Conservation (phyloP, 352 stramenopile species). For the Phytophthora kernoviae region DNA sequence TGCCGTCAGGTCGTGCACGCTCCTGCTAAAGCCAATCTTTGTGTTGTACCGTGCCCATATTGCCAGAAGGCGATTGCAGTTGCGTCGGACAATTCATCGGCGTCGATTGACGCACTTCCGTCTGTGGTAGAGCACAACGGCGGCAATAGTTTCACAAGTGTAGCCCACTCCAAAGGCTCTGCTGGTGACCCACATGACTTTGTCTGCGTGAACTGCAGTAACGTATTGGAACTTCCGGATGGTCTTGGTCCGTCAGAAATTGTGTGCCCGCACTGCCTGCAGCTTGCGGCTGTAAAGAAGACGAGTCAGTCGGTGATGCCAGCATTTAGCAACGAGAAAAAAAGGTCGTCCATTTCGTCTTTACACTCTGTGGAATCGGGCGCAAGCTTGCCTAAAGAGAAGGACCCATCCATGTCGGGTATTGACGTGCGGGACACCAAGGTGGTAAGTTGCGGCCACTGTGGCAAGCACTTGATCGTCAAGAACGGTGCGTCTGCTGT, state of each 20-base stretch:
- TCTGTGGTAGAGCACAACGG: conserved; percentile 32
- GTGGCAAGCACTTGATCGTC: conserved; percentile 83
- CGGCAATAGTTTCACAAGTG: conserved; percentile 9
- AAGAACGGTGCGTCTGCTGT: conserved; percentile 78
- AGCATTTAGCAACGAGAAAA: conserved; percentile 34
- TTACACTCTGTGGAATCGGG: conserved; percentile 39
- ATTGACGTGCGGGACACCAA: conserved; percentile 82
- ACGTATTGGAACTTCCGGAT: conserved; percentile 51
- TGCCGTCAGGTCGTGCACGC: conserved; percentile 61
- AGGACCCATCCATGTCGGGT: conserved; percentile 36
- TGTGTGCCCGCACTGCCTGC: conserved; percentile 69
- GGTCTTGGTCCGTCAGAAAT: conserved; percentile 54
- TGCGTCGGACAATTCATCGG: conserved; percentile 33
- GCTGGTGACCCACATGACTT: conserved; percentile 30
- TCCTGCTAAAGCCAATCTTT: conserved; percentile 29
- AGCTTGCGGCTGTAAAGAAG: conserved; percentile 57
- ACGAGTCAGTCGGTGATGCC: conserved; percentile 30
- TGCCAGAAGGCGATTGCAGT: conserved; percentile 52
- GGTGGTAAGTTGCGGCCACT: conserved; percentile 86
- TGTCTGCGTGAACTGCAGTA: conserved; percentile 64
- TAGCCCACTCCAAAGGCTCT: background rate
- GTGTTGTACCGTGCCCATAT: conserved; percentile 43
- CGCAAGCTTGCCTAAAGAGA: conserved; percentile 25
- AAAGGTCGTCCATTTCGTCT: conserved; percentile 31
- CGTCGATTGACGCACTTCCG: conserved; percentile 29